A percentile compares a stretch with the other conserved stretches of the same genome.
Conservation (phyloP, 2,329 filamentous ascomycete genomes). For the Lasiodiplodia gonubiensis region DNA sequence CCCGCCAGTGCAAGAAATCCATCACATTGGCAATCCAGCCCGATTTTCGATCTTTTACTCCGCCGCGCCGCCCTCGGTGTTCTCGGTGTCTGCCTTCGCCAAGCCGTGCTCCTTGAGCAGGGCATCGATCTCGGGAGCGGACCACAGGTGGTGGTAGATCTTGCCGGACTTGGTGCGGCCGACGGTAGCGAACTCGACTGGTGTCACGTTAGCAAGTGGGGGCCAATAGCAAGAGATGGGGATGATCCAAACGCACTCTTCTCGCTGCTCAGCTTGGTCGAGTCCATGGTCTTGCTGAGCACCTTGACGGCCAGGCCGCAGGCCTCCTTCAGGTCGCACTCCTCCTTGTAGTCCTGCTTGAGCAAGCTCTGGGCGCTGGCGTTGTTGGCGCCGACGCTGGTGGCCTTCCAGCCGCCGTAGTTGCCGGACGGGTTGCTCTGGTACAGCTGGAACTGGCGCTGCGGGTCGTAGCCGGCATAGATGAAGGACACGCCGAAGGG, state of each 20-base stretch:
- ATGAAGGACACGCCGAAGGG: constrained; percentile 99
- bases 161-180: constrained; percentile 93
- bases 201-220: background rate
- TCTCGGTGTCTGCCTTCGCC: constrained; percentile 65
- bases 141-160: constrained; percentile 98
- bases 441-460: constrained; percentile 97
- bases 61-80: constrained; percentile 31
- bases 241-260: constrained; percentile 74
- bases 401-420: constrained; percentile 99
- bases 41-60: constrained; percentile 32
- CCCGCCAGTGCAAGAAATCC: constrained; percentile 9
- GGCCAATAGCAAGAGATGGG: background rate
- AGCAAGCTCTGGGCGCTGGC: constrained; percentile 94
- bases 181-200: constrained; percentile 98
- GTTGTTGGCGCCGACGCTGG: constrained; percentile 96
- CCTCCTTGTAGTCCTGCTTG: constrained; percentile 99
- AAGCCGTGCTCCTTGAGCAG: constrained; percentile 94
- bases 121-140: constrained; percentile 92
- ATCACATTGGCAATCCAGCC: constrained; percentile 30
- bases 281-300: constrained; percentile 99
- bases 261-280: constrained; percentile 97
- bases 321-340: constrained; percentile 93
- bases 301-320: constrained; percentile 98
- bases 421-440: constrained; percentile 99
- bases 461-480: constrained; percentile 96